Evolutionary conservation across 805 yeast species (phyloP).

Genomic region (Scheffersomyces ergatensis): DNA sequence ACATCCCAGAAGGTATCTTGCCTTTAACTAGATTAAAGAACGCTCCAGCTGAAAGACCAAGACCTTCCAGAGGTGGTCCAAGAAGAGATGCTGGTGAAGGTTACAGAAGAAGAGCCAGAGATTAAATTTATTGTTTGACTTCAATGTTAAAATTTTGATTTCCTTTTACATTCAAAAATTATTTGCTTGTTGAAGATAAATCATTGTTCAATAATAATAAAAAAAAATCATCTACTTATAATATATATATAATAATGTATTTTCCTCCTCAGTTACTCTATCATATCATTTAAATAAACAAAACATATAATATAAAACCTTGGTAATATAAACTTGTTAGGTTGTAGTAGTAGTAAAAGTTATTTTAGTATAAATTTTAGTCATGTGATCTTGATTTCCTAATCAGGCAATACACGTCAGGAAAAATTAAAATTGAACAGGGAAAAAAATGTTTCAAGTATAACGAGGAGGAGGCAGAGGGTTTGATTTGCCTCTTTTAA

Average conservation of each 20-base stretch:
- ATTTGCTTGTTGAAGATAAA: not conserved
- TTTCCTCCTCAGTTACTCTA: not conserved
- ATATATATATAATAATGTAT: not conserved
- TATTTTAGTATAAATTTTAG: too few species aligned
- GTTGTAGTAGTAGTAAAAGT: too few species aligned
- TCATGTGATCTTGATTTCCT: too few species aligned
- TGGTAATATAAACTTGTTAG: too few species aligned
- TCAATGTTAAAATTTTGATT: too few species aligned
- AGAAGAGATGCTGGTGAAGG: conserved; percentile 21
- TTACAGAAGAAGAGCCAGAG: conserved; percentile 66
- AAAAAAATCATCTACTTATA: not conserved
- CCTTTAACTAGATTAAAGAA: conserved; percentile 97
- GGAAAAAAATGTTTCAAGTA: too few species aligned
- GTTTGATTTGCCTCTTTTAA: too few species aligned
- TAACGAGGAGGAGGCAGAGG: too few species aligned
- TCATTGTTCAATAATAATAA: conserved; percentile 1
- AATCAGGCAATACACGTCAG: too few species aligned
- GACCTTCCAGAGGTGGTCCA: conserved; percentile 39
- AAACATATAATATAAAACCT: too few species aligned
- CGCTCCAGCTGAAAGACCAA: conserved; percentile 80
- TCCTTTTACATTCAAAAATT: too few species aligned
- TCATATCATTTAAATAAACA: not conserved
- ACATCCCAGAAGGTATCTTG: conserved; percentile 97
- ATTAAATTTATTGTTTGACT: conserved; percentile 32
- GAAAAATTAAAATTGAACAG: too few species aligned